Percentiles rank a stretch among this genome's conserved stretches.
Conservation (phyloP, 441 rosid species). For the Biscutella laevigata region DNA sequence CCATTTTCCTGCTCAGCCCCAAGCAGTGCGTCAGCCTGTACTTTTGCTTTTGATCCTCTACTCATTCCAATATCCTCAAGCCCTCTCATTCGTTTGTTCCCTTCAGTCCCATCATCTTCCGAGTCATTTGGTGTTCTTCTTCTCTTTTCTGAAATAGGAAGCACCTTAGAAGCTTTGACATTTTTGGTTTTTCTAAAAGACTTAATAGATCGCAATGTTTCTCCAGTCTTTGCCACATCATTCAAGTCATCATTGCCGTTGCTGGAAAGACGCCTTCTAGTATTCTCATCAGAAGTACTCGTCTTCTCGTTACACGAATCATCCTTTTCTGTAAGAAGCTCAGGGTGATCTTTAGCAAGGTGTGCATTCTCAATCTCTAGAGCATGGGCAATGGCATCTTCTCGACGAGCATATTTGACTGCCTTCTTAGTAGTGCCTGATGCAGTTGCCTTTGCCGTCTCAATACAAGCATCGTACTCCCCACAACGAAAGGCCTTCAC, state of each 20-base stretch:
- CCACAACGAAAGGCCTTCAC: conserved; percentile 97
- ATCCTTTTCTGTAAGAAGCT: conserved; percentile 28
- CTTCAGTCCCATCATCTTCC: conserved; percentile 83
- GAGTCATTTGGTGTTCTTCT: conserved; percentile 90
- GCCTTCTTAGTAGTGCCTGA: conserved; percentile 59
- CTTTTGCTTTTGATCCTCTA: conserved; percentile 37
- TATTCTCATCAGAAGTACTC: conserved; percentile 33
- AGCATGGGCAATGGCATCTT: conserved; percentile 95
- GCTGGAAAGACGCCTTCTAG: conserved; percentile 36
- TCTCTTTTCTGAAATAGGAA: conserved; percentile 40
- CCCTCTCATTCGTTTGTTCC: conserved; percentile 91
- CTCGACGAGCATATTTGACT: conserved; percentile 88
- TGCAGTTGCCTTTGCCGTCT: conserved; percentile 72
- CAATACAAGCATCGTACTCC: conserved; percentile 83
- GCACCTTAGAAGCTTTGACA: conserved; percentile 42
- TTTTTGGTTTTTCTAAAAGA: conserved; percentile 46
- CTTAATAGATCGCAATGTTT: conserved; percentile 39
- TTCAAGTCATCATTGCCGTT: conserved; percentile 38
- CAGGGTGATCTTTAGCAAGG: conserved; percentile 41
- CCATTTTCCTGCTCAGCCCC: conserved; percentile 38
- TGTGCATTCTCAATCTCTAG: conserved; percentile 85
- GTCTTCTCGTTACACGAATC: conserved; percentile 30
- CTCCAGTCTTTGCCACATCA: conserved; percentile 34
- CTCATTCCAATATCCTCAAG: conserved; percentile 77
- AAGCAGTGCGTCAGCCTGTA: conserved; percentile 17